Evolutionary conservation across 2,329 filamentous ascomycete genomes (phyloP).

Genomic region (Cercospora zeae-maydis): DNA sequence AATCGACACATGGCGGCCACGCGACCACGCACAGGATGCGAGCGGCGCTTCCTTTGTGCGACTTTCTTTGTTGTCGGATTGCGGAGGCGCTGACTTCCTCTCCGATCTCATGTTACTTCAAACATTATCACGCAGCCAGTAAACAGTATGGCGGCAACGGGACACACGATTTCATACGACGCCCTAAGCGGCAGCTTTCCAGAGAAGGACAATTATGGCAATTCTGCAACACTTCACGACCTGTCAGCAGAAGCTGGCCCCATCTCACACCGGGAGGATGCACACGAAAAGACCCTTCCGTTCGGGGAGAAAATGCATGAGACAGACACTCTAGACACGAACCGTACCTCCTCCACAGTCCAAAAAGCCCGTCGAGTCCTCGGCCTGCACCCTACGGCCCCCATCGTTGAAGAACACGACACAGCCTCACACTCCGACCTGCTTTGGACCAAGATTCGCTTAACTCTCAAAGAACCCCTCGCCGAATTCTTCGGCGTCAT

Average conservation of each 20-base stretch:
- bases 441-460: conserved; percentile 39
- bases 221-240: conserved; percentile 5
- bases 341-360: conserved; percentile 11
- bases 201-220: neutral
- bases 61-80: neutral
- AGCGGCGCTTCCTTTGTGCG: neutral
- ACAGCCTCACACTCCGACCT: conserved; percentile 36
- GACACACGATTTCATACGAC: conserved; percentile 1
- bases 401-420: conserved; percentile 43
- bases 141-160: conserved; percentile 1
- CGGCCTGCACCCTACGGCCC: conserved; percentile 42
- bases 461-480: conserved; percentile 41
- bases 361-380: conserved; percentile 17
- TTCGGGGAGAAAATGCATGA: conserved; percentile 9
- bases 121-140: neutral
- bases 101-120: neutral
- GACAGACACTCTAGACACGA: conserved; percentile 2
- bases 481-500: conserved; percentile 45
- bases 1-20: conserved; percentile 3
- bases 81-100: neutral
- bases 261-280: conserved; percentile 8
- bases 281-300: conserved; percentile 12
- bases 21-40: neutral
- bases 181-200: neutral
- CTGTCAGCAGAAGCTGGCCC: neutral